Percentiles rank a stretch among this genome's conserved stretches.
phyloP scores from a whole-genome alignment of 2,329 filamentous ascomycete species.

The Pseudogymnoascus sp. region DNA sequence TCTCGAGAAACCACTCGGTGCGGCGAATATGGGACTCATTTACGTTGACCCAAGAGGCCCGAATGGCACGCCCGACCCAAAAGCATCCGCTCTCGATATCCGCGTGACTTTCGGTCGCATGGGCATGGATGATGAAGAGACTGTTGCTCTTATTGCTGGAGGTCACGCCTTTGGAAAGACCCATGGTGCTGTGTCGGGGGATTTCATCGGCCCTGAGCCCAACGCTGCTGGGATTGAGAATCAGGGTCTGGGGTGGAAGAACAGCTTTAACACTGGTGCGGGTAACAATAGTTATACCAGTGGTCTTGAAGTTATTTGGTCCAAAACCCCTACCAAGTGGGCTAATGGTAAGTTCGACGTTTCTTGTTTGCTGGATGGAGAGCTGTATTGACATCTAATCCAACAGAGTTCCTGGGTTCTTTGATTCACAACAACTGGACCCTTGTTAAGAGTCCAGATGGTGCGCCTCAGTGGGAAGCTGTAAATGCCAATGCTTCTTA shows the following conservation, averaged over 20 bases:
- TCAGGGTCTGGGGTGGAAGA: constrained; percentile 48
- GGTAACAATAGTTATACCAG: constrained; percentile 48
- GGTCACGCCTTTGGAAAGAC: constrained; percentile 55
- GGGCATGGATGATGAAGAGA: constrained; percentile 56
- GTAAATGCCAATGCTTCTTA: constrained; percentile 37
- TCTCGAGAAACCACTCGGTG: constrained; percentile 42
- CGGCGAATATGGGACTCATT: constrained; percentile 52
- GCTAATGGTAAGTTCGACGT: constrained; percentile 33
- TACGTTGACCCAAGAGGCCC: constrained; percentile 55
- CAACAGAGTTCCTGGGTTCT: constrained; percentile 42
- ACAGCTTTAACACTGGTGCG: constrained; percentile 41
- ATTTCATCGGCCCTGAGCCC: constrained; percentile 44
- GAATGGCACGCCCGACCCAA: constrained; percentile 46
- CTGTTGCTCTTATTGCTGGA: constrained; percentile 50
- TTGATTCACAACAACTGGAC: constrained; percentile 54
- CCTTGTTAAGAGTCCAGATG: constrained; percentile 44
- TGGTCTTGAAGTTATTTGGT: constrained; percentile 51
- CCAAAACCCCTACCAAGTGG: constrained; percentile 47
- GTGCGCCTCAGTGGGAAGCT: constrained; percentile 49
- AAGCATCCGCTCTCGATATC: constrained; percentile 47
- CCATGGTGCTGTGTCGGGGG: constrained; percentile 45
- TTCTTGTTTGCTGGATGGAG: not conserved
- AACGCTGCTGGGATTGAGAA: constrained; percentile 38
- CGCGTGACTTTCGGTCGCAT: constrained; percentile 50
- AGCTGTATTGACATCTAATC: not conserved